Conservation (phyloP, 2,329 filamentous ascomycete genomes). For the Fusarium irregulare region DNA sequence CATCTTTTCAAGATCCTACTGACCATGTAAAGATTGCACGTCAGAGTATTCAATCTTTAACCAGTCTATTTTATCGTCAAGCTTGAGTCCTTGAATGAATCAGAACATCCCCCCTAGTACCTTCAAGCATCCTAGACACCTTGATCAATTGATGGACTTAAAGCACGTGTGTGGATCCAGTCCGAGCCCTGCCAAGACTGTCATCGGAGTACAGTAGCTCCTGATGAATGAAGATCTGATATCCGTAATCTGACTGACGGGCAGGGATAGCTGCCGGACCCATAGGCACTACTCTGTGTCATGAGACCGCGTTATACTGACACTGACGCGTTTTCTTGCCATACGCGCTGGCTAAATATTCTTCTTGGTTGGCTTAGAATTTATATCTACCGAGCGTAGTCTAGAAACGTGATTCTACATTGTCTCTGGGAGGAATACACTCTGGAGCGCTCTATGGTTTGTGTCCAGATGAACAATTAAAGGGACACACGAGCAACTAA, state of each 20-base stretch:
- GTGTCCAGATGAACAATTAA: background rate
- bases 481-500: background rate
- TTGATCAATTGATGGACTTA: background rate
- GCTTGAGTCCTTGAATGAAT: too few relatives aligned
- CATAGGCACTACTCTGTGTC: background rate
- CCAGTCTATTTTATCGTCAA: background rate
- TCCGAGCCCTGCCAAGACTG: background rate
- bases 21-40: background rate
- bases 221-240: background rate
- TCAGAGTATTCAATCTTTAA: background rate
- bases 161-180: background rate
- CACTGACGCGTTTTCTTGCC: background rate
- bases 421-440: background rate
- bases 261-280: background rate
- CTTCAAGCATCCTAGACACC: background rate
- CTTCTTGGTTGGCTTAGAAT: background rate
- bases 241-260: background rate
- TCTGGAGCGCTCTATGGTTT: background rate
- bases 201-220: background rate
- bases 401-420: background rate
- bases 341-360: background rate
- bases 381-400: background rate
- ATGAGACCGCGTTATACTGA: background rate
- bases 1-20: background rate
- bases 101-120: background rate